Conservation (phyloP, 306 rosid species). For the Sindora glabra region DNA sequence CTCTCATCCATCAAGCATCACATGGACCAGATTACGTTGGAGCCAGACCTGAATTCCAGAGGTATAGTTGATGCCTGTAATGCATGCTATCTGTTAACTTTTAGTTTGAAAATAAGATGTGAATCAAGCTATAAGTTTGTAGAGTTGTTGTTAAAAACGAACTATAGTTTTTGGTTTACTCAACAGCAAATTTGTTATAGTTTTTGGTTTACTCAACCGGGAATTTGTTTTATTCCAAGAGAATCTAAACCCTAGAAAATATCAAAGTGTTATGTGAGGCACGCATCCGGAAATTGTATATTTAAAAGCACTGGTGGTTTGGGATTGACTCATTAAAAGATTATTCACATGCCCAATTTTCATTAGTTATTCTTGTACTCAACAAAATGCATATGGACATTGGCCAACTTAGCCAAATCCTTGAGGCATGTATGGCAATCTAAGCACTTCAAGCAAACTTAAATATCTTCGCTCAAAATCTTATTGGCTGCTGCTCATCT, state of each 20-base stretch:
- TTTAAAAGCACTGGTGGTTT: too few relatives aligned
- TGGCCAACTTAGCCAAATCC: too few relatives aligned
- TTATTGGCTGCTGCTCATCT: too few relatives aligned
- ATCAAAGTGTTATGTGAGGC: neutral
- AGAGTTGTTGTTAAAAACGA: neutral
- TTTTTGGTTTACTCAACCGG: too few relatives aligned
- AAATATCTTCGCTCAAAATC: too few relatives aligned
- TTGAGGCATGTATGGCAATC: too few relatives aligned
- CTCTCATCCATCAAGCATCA: conserved; percentile 53
- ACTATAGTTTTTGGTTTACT: neutral
- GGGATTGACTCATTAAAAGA: too few relatives aligned
- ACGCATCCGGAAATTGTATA: neutral
- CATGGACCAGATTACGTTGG: conserved; percentile 51
- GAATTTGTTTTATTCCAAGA: neutral
- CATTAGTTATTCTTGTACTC: too few relatives aligned
- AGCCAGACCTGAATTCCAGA: conserved; percentile 33
- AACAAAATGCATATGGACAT: too few relatives aligned
- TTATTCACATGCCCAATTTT: too few relatives aligned
- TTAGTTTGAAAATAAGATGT: neutral
- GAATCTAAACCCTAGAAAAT: neutral
- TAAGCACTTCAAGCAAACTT: too few relatives aligned
- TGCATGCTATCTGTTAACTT: neutral
- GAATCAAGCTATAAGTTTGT: neutral
- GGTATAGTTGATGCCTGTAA: conserved; percentile 31
- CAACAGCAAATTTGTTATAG: neutral